Base-by-base conservation (phyloP, 331 rosid genomes). In the Telfairia occidentalis region DNA sequence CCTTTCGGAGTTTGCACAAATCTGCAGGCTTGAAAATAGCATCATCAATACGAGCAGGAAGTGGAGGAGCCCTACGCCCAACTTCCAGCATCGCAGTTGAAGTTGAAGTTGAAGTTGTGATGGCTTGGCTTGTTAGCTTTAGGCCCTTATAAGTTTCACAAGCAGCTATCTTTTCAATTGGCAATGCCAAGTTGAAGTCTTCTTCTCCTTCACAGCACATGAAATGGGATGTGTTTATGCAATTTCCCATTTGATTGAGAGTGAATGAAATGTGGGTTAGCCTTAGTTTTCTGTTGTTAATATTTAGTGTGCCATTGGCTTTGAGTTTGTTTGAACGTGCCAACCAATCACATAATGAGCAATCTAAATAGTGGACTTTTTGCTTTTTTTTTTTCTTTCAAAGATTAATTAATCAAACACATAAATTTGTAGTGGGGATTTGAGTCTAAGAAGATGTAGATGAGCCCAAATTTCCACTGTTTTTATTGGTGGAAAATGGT, bases 1-100 rank as follows among this genome's bases (percentile, higher is more conserved):
- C 84, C 76, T 66, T 73, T 46, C 75, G 78, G 5, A 75, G 54
- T 13, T 43, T 67, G 74, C 74, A 42, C 19, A 21, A 45, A 21
- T 26, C 57, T 26, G 34, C 58, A 26, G 75, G 55, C 37, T 42
- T 67, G 53, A 5, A 2, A 42, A 13, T 16, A 8, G 43, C 15
- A n/a, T 64, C n/a, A 69, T 43, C 55, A 43, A 19, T 45, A 15
- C 38, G 24, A 45, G 48, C 38, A 24, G 13, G 55, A 6, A 26
- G 3, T 7, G 74, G 74, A 69, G 55, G 38, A 69, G 55, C 15
- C 24, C 12, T 13, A 15, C 13, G 37, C 37, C 5, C 74, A 43
- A 70, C 74, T 43, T 26, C 26, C 1, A 9, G 40, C 16, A 45
- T 23, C 1, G 40, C 12, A 28, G 24, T 69, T 8, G 74, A 67